Evolutionary conservation across 192 early-diverging fungal species (phyloP), one percentile per base, ranked within the genome.

Genomic region (Linnemannia hyalina): DNA sequence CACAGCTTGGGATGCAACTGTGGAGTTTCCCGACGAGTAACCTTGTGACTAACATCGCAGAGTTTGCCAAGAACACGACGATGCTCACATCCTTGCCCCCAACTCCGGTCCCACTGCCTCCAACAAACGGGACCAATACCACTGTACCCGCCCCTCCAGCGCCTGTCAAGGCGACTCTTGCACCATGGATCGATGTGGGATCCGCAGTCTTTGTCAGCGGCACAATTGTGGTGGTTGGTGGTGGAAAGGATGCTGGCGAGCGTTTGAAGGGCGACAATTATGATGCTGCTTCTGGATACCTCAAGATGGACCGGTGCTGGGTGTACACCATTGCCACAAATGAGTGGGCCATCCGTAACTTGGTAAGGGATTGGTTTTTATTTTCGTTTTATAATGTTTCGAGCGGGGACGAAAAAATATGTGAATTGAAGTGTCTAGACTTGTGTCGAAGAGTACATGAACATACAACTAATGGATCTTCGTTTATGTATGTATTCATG

Each of bases 301-400:
- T 80, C 35, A 85, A 76, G 74, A 80, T 80, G 78, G 83, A 85
- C 54, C 55, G 83, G 0, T 85, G 78, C 41, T 85, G 78, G 74
- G 63, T 73, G n/a, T 85, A 85, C 63, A 80, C 69, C 16, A 80
- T 80, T 49, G 69, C 78, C 2, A 68, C 70, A 10, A 80, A 80
- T 36, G 4, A 42, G 13, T 85, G 83, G 83, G 68, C 32, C 41
- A 46, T 80, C 26, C 78, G 60, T 18, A 72, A 36, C 9, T 44
- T 85, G 75, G 83, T 85, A 85, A 68, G 54, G 8, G 26, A 73
- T 65, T 10, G 9, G n/a, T 15, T 65, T 60, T 35, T 13, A 1
- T 26, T 13, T 32, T 35, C 11, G 32, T 26, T 35, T 35, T 29
- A 4, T 32, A 10, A n/a, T 65, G n/a, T 32, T 65, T 65, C 23